These are phyloP conservation scores for Colletotrichum noveboracense DNA, from an alignment of 2,329 filamentous ascomycete genomes.

Conservation along the genomic window DNA sequence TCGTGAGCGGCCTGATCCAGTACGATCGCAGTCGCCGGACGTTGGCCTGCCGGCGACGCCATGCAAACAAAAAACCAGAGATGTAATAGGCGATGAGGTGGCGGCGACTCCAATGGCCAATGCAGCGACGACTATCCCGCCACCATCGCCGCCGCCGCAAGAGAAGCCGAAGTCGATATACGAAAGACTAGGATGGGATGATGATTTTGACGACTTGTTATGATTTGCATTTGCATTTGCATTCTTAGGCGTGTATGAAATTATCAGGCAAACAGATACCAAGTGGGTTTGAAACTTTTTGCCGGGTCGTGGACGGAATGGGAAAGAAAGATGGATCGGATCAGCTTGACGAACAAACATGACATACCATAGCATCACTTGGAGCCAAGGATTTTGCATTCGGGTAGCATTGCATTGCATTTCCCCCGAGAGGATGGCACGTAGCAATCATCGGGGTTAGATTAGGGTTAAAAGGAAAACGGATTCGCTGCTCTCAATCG, in stretches of 20 bases:
- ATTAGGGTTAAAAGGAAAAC: neutral
- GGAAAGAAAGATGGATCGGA: neutral
- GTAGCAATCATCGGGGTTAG: neutral
- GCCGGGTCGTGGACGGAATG: neutral
- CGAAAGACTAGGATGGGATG: conserved; percentile 62
- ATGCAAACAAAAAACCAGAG: conserved; percentile 32
- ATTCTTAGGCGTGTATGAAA: conserved; percentile 21
- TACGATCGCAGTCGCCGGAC: conserved; percentile 10
- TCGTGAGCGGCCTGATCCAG: conserved; percentile 24
- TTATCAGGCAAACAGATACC: conserved; percentile 11
- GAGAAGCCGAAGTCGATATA: conserved; percentile 52
- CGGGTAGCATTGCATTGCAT: neutral
- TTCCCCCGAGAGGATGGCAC: neutral
- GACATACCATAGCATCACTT: conserved; percentile 6
- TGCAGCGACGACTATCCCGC: neutral
- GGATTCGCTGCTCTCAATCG: neutral
- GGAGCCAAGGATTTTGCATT: neutral
- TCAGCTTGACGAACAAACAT: conserved; percentile 9
- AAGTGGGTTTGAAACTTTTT: neutral
- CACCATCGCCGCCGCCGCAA: neutral
- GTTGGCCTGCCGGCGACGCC: conserved; percentile 41
- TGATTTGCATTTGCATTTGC: conserved; percentile 24
- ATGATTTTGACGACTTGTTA: conserved; percentile 56
- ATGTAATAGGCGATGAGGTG: conserved; percentile 21
- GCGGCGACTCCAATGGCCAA: conserved; percentile 5